These are phyloP conservation scores for Falciphora oryzae DNA, from an alignment of 2,329 filamentous ascomycete species.

Conservation along the genomic window DNA sequence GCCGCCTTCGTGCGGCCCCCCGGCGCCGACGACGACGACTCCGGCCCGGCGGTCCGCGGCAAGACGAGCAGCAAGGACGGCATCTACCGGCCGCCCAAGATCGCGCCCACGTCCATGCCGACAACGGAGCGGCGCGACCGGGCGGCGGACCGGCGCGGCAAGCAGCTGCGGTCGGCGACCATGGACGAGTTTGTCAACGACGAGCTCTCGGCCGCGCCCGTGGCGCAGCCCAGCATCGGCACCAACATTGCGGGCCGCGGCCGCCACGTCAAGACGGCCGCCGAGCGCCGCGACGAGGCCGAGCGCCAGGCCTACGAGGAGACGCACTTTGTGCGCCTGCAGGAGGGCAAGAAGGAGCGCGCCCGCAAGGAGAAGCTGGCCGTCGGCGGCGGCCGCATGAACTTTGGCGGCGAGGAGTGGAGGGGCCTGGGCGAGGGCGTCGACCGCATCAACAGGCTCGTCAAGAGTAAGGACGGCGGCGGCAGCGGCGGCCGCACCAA, in stretches of 20 bases:
- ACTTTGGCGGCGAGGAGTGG: slow-evolving; percentile 89
- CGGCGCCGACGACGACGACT: slow-evolving; percentile 19
- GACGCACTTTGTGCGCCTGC: slow-evolving; percentile 80
- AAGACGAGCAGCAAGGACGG: slow-evolving; percentile 42
- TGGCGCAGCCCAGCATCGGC: slow-evolving; percentile 85
- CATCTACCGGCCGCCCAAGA: slow-evolving; percentile 82
- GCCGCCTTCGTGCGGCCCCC: slow-evolving; percentile 31
- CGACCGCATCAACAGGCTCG: slow-evolving; percentile 80
- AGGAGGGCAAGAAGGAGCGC: slow-evolving; percentile 80
- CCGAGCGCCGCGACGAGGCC: slow-evolving; percentile 69
- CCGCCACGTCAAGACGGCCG: slow-evolving; percentile 69
- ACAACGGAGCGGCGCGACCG: slow-evolving; percentile 58
- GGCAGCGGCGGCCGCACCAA: slow-evolving; percentile 45
- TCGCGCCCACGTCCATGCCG: slow-evolving; percentile 81
- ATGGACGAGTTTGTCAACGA: slow-evolving; percentile 88
- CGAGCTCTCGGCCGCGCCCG: slow-evolving; percentile 75
- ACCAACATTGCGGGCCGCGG: slow-evolving; percentile 79
- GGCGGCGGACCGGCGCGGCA: slow-evolving; percentile 48
- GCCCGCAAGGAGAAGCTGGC: slow-evolving; percentile 55
- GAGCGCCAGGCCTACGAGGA: slow-evolving; percentile 88
- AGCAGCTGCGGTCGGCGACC: slow-evolving; percentile 63
- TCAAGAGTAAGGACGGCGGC: slow-evolving; percentile 58
- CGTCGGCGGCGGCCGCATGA: slow-evolving; percentile 46
- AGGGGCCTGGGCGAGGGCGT: slow-evolving; percentile 76
- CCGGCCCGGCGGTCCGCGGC: background rate